Evolutionary conservation across 1,284 basidiomycete species (phyloP).

Genomic region (Paramarasmius palmivorus): DNA sequence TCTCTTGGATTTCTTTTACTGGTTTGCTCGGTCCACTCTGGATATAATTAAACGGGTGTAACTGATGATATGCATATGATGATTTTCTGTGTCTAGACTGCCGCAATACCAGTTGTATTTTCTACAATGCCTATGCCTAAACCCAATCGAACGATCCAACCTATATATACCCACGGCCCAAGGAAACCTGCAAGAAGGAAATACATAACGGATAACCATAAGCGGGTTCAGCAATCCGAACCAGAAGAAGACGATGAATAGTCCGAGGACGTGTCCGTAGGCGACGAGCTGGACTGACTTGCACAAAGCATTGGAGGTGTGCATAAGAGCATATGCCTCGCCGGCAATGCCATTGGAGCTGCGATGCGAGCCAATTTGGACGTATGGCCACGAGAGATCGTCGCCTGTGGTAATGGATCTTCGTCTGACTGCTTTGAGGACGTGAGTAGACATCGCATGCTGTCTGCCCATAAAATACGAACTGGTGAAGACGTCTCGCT

Average conservation of each 20-base stretch:
- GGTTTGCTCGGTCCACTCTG: not conserved
- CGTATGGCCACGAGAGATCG: not conserved
- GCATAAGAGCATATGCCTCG: not conserved
- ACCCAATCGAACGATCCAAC: too few relatives aligned
- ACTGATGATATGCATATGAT: not conserved
- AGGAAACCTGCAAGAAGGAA: too few relatives aligned
- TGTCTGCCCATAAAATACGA: not conserved
- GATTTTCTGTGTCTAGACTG: not conserved
- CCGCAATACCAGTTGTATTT: not conserved
- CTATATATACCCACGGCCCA: too few relatives aligned
- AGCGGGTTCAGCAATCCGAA: conserved; percentile 5
- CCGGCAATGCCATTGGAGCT: too few relatives aligned
- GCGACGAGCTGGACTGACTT: not conserved
- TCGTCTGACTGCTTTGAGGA: not conserved
- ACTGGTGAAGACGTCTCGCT: not conserved
- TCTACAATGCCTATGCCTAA: too few relatives aligned
- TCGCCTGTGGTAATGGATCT: not conserved
- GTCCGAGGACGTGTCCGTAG: conserved; percentile 4
- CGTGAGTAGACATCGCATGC: not conserved
- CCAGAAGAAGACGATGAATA: conserved; percentile 12
- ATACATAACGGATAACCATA: too few relatives aligned
- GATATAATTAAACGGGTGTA: not conserved
- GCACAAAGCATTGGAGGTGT: not conserved
- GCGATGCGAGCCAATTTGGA: too few relatives aligned
- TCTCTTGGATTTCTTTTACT: not conserved